Conservation (phyloP, 208 protist genomes). For the Wallacemonas sp. region DNA sequence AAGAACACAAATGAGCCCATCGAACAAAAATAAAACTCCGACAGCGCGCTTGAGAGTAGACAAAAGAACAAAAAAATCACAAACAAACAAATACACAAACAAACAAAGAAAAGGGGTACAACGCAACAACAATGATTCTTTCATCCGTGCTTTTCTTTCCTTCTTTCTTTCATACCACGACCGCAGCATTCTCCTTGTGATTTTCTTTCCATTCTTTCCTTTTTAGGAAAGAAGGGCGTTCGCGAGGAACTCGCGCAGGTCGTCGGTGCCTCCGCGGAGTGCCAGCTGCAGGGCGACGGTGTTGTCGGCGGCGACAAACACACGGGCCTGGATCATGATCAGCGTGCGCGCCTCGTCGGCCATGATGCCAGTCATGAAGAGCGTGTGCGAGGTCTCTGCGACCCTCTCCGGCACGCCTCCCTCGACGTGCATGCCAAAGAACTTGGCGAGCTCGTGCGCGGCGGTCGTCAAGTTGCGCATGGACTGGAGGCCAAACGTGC, state of each 20-base stretch:
- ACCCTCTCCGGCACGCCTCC: constrained; percentile 76
- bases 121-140: no score
- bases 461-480: constrained; percentile 89
- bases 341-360: constrained; percentile 57
- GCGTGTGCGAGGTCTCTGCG: constrained; percentile 68
- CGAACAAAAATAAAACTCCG: no score
- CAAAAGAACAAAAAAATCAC: constrained; percentile 1
- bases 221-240: constrained; percentile 64
- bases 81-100: constrained; percentile 1
- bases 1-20: no score
- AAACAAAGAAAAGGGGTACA: no score
- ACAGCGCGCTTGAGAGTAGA: no score
- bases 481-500: constrained; percentile 80
- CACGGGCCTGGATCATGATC: constrained; percentile 72
- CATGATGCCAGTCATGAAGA: constrained; percentile 79
- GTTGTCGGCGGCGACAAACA: constrained; percentile 77
- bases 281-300: constrained; percentile 77
- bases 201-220: neutral
- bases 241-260: constrained; percentile 77
- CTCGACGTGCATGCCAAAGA: constrained; percentile 87
- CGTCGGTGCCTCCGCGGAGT: constrained; percentile 62
- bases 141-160: constrained; percentile 4
- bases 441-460: constrained; percentile 74
- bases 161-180: neutral
- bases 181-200: no score